Conservation (phyloP, 305 asterid genomes). For the Solanum chacoense region DNA sequence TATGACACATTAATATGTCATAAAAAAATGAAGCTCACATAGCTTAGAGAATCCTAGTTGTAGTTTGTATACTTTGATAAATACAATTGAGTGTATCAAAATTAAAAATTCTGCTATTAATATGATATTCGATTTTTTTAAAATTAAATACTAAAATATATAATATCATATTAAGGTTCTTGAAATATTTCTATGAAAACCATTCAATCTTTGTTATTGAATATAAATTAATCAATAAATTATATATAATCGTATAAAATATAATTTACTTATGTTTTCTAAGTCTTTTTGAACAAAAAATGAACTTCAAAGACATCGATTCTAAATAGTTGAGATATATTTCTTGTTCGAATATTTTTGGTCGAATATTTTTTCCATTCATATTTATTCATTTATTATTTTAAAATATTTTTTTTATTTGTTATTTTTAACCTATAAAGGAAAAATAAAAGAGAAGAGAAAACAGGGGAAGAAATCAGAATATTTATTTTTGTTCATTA, state of each 20-base stretch:
- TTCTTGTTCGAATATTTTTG: neutral
- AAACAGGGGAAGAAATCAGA: neutral
- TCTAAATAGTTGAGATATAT: neutral
- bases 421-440: too few species aligned
- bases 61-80: neutral
- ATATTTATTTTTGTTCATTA: neutral
- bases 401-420: neutral
- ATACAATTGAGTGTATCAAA: neutral
- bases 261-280: neutral
- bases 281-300: neutral
- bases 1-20: neutral
- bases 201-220: neutral
- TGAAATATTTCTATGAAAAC: neutral
- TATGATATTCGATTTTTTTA: neutral
- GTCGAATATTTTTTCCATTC: neutral
- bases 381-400: neutral
- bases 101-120: neutral
- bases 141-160: neutral
- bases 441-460: neutral
- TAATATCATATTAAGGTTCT: neutral
- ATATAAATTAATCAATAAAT: neutral
- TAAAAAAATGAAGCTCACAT: neutral
- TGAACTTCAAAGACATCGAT: neutral
- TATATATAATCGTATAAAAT: neutral
- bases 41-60: neutral